Percentiles rank a stretch among this genome's conserved stretches.
These are phyloP conservation scores for Populus alba DNA, from an alignment of 345 rosid species.

Conservation along the genomic window DNA sequence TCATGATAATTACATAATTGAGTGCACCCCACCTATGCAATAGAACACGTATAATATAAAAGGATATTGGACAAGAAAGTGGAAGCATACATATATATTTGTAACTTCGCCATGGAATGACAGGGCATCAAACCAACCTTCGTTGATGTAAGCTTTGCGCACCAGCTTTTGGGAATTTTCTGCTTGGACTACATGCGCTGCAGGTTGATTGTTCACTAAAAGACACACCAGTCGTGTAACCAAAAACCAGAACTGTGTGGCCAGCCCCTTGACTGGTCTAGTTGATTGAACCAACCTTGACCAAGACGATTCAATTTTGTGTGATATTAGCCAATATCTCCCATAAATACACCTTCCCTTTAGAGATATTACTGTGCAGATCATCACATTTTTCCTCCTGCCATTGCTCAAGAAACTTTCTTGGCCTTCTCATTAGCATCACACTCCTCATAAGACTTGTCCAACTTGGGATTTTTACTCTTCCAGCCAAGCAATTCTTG, in stretches of 20 bases:
- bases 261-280: not conserved
- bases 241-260: not conserved
- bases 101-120: constrained; percentile 11
- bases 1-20: not conserved
- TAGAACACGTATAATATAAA: too few relatives aligned
- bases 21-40: not conserved
- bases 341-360: constrained; percentile 25
- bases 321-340: constrained; percentile 36
- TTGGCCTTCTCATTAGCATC: constrained; percentile 28
- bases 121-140: constrained; percentile 1
- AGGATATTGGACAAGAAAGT: not conserved
- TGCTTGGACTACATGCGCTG: constrained; percentile 1
- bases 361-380: constrained; percentile 11
- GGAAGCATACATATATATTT: not conserved
- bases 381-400: not conserved
- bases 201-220: not conserved
- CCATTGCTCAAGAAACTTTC: constrained; percentile 13
- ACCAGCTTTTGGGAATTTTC: constrained; percentile 14
- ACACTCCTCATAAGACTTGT: constrained; percentile 35
- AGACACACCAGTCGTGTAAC: not conserved
- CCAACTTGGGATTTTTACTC: constrained; percentile 42
- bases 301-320: not conserved
- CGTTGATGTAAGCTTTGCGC: not conserved
- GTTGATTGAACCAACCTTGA: not conserved
- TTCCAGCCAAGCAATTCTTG: constrained; percentile 28